A percentile compares a stretch with the other conserved stretches of the same genome.
These are phyloP conservation scores for Cystofilobasidium bisporidii DNA, from an alignment of 768 basidiomycete genomes.

Conservation along the genomic window DNA sequence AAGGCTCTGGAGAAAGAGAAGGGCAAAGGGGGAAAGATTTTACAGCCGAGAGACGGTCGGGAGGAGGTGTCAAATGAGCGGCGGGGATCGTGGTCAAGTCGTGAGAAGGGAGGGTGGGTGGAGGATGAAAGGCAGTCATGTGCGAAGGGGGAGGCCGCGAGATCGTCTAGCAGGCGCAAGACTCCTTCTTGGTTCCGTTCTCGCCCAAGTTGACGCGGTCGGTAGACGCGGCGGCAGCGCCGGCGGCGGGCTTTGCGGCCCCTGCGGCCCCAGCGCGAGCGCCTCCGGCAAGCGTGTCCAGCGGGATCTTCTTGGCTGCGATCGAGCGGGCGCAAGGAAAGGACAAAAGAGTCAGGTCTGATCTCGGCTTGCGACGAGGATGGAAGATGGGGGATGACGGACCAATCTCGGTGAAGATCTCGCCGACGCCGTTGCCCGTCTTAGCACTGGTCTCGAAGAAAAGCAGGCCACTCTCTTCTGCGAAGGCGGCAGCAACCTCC, in stretches of 20 bases:
- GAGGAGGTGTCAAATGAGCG: not conserved
- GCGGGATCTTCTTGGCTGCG: conserved; percentile 72
- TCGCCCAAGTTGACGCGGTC: conserved; percentile 39
- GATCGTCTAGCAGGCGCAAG: conserved; percentile 34
- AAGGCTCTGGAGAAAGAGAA: too few species aligned
- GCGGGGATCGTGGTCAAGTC: not conserved
- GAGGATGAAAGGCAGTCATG: not conserved
- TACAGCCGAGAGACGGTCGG: too few species aligned
- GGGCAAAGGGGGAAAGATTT: too few species aligned
- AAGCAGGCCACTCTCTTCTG: conserved; percentile 80
- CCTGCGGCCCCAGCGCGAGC: conserved; percentile 67
- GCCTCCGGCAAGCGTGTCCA: conserved; percentile 65
- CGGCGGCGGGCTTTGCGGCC: conserved; percentile 23
- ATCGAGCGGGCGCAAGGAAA: not conserved
- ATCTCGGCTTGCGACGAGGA: not conserved
- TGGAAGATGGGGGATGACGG: conserved; percentile 32
- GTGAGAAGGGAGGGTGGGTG: not conserved
- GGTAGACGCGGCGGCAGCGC: conserved; percentile 16
- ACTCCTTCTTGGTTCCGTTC: conserved; percentile 37
- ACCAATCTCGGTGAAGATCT: conserved; percentile 99
- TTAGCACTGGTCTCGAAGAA: conserved; percentile 99
- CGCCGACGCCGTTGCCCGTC: conserved; percentile 88
- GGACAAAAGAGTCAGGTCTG: too few species aligned
- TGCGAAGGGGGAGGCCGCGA: not conserved
- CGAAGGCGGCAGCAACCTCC: conserved; percentile 94